Percentiles rank a stretch among this genome's conserved stretches.
Conservation (phyloP, 257 asterid species). For the Fraxinus cuspidata region DNA sequence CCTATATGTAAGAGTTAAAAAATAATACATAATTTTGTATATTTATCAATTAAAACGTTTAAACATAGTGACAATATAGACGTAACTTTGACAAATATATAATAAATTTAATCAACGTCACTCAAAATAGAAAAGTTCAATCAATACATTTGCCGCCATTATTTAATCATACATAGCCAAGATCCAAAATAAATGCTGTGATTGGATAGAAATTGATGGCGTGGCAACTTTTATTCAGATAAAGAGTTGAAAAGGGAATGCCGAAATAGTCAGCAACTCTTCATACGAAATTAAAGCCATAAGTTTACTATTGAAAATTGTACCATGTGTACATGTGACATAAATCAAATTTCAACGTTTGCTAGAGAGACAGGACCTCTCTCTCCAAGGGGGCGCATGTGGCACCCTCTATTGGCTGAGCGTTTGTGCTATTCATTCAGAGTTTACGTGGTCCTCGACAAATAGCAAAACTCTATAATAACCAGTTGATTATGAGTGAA, state of each 20-base stretch:
- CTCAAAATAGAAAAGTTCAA: not conserved
- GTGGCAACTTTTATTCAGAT: constrained; percentile 24
- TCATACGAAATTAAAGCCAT: constrained; percentile 11
- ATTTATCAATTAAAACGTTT: not conserved
- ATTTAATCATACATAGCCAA: not conserved
- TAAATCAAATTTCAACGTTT: too few relatives aligned
- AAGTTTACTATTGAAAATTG: constrained; percentile 20
- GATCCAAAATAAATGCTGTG: not conserved
- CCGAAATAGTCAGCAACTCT: constrained; percentile 33
- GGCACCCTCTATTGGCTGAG: too few relatives aligned
- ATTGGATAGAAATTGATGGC: constrained; percentile 2
- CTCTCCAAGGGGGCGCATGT: too few relatives aligned
- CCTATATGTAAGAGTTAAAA: too few relatives aligned
- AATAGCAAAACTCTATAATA: not conserved
- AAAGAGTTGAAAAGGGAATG: constrained; percentile 31
- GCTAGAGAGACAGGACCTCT: too few relatives aligned
- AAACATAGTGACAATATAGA: not conserved
- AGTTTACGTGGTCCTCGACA: too few relatives aligned
- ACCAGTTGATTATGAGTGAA: constrained; percentile 25
- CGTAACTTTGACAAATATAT: not conserved
- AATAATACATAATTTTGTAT: too few relatives aligned
- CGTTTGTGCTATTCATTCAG: too few relatives aligned
- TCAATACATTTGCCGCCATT: not conserved
- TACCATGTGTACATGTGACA: constrained; percentile 34
- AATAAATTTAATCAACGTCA: not conserved